Evolutionary conservation across 2,329 filamentous ascomycete species (phyloP), one percentile per base, ranked within the genome.

Genomic region (Tothia fuscella): DNA sequence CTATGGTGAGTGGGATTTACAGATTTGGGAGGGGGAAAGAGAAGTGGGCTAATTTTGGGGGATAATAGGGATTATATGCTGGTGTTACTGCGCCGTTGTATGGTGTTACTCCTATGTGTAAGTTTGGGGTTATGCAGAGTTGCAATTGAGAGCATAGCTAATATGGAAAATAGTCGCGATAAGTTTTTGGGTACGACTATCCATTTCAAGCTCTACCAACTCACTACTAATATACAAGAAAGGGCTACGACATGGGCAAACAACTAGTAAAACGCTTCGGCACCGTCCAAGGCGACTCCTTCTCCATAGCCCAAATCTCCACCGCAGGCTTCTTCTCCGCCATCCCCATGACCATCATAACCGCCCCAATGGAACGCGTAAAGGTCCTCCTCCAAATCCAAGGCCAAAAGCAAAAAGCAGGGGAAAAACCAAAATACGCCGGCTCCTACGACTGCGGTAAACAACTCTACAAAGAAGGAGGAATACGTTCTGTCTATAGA

Each of bases 351-450:
- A 98, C 91, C 3, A 66, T 85, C 63, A 95, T 98, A 67, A 96
- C 91, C n/a, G 91, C 91, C 4, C 91, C 91, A 47, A 96, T 98
- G 60, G 91, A 98, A 72, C 89, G 91, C 56, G 87, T 98, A 53
- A 98, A 98, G 67, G 89, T 98, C 43, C 87, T 98, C 49, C 80
- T 98, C 1, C 91, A 98, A 63, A 93, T 96, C 51, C 91, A 96
- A 66, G 88, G 87, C 56, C 87, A 95, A 64, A 87, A 88, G 65
- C 67, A 72, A 41, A 79, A 91, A 30, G 78, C 79, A 1, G 89
- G 88, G 56, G 82, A 95, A 67, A 93, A 94, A 64, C 88, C 87
- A 13, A 86, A 84, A 56, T 96, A 96, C 71, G 74, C 71, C 33
- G 88, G 88, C 56, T 87, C 83, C 46, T 49, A 83, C 39, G 91